These are phyloP conservation scores for Colletotrichum viniferum DNA, from an alignment of 2,329 filamentous ascomycete species.

Conservation along the genomic window DNA sequence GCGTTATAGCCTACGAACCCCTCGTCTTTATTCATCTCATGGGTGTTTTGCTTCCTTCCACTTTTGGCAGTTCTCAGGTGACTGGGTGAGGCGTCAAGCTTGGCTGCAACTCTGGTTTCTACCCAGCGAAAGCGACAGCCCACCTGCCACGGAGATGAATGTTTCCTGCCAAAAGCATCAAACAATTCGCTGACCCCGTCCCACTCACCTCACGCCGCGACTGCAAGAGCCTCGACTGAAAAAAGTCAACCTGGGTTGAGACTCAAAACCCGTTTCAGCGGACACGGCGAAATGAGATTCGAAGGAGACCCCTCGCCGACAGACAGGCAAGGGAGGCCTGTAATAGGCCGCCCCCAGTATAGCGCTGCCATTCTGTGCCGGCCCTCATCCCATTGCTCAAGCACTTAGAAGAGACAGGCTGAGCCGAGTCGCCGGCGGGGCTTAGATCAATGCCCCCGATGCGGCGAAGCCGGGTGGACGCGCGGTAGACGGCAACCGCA, in stretches of 20 bases:
- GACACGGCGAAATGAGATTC: neutral
- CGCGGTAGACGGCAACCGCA: neutral
- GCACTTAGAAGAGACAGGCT: neutral
- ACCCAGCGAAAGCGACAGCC: neutral
- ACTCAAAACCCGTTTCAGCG: slow-evolving; percentile 13
- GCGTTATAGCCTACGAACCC: neutral
- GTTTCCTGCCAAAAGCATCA: neutral
- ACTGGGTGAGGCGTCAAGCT: neutral
- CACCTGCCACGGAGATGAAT: neutral
- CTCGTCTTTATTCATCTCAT: neutral
- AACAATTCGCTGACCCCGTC: neutral
- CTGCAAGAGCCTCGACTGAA: slow-evolving; percentile 6
- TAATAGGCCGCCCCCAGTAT: neutral
- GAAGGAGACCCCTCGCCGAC: neutral
- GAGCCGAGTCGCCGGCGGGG: neutral
- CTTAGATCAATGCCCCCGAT: neutral
- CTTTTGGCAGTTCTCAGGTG: neutral
- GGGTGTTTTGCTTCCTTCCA: neutral
- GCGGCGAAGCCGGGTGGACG: neutral
- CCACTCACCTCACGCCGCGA: slow-evolving; percentile 5
- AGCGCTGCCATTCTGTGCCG: neutral
- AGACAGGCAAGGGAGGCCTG: slow-evolving; percentile 4
- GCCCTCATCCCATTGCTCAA: neutral
- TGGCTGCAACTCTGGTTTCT: slow-evolving; percentile 2
- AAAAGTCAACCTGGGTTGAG: slow-evolving; percentile 1